Base-by-base conservation (phyloP, 495 filamentous ascomycete genomes). In the Choiromyces venosus region DNA sequence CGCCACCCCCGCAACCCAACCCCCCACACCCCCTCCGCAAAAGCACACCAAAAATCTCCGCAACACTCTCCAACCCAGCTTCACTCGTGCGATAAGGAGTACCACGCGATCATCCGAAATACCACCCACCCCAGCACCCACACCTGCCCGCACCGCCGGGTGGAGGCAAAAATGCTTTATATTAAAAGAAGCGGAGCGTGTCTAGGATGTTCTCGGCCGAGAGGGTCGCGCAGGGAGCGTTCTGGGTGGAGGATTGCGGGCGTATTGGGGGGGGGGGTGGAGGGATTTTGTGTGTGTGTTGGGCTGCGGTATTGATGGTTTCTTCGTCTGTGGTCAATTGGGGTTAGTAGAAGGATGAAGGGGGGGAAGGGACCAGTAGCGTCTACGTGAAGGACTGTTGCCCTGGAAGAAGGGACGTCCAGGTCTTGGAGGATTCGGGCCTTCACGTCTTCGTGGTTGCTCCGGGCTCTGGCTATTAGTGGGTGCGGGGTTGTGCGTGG, bases 211-310 rank as follows among this genome's bases (percentile, higher is more conserved):
- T 61, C 86, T 88, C 5, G 86, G 85, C 0, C 85, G 88, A 61
- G 86, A 85, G 19, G 83, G 83, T 25, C 83, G 81, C 68, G 79
- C 81, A 46, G 91, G 1, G 89, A 87, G 76, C 91, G 93, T 78
- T 96, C 93, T 0, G 92, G 89, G 79, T 89, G 85, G 1, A 96
- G 86, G 68, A 93, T 86, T 0, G 73, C 93, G 87, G 12, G 89
- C 87, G 18, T 93, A 88, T 66, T 89, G 90, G 1, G 95, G 86
- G 67, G 89, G 86, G 74, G 86, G 80, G 0, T 83, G 73, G 0
- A 89, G 89, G 78, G 88, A 89, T 1, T 84, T 78, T 0, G n/a
- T 77, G 46, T 9, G 79, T 71, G 72, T 85, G 84, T 8, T 77
- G 37, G 0, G 75, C 72, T 37, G 87, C 83, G 7, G 87, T 86